Evolutionary conservation across 352 stramenopile genomes (phyloP), one percentile per base, ranked within the genome.

Genomic region (Pythium volutum): DNA sequence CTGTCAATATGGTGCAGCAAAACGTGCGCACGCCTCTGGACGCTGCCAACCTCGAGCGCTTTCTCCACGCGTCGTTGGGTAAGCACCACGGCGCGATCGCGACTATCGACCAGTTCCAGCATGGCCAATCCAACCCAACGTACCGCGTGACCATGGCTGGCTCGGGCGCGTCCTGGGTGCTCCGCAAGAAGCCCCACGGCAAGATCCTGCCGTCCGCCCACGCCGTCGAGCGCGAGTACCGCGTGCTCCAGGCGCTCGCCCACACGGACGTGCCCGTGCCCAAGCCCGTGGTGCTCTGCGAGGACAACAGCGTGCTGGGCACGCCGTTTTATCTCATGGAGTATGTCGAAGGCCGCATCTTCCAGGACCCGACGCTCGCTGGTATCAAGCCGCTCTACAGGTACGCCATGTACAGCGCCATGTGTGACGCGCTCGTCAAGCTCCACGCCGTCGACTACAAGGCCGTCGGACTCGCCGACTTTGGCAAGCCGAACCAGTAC

Each of bases 81-180:
- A 53, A 65, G 10, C 76, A 74, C 49, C 76, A 90, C 59, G 80
- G 80, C 29, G 26, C 73, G 29, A 75, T 90, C 52, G 69, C 65
- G 33, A 71, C 77, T 55, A 82, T 96, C 49, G 51, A 73, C 47
- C 84, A 96, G 72, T 96, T 96, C 65, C 66, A 81, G 55, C 80
- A 95, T 49, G 88, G 88, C 7, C 88, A 96, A 65, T 92, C 79
- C 12, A 96, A 96, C 69, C 88, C 88, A 36, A 96, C 88, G 59
- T 96, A 94, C 69, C 71, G 93, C 27, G 55, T 96, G 50, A 76
- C 57, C 5, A 90, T 91, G 77, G 61, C 45, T 23, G 36, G 62
- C 49, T 84, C 72, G 18, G 74, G 74, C 27, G 70, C 72, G 36
- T 72, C 87, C 66, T 88, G 79, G 71, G 87, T 95, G 56, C 70